A percentile compares a stretch with the other conserved stretches of the same genome.
phyloP scores from a whole-genome alignment of 2,329 filamentous ascomycete genomes.

The Tolypocladium pustulatum region DNA sequence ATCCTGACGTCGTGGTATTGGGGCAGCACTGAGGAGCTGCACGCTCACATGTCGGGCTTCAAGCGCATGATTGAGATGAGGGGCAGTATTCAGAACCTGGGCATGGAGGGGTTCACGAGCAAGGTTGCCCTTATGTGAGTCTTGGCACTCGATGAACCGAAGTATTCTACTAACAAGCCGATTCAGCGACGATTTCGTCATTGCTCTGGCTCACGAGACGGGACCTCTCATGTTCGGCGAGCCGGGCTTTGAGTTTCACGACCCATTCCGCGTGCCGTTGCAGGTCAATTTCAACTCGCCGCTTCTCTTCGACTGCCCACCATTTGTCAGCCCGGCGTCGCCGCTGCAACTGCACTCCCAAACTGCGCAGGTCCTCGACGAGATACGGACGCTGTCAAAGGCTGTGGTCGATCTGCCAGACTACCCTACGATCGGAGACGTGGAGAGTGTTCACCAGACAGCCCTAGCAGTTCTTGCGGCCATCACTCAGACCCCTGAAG shows the following conservation, averaged over 20 bases:
- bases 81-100: constrained; percentile 34
- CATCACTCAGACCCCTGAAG: constrained; percentile 22
- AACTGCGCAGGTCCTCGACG: constrained; percentile 39
- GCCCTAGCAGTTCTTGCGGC: constrained; percentile 29
- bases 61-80: constrained; percentile 35
- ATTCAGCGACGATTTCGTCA: constrained; percentile 32
- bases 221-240: constrained; percentile 29
- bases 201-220: constrained; percentile 36
- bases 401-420: constrained; percentile 29
- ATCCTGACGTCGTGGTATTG: constrained; percentile 44
- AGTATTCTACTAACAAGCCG: neutral
- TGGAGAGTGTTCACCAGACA: constrained; percentile 26
- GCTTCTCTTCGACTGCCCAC: constrained; percentile 28
- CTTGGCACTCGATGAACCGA: neutral
- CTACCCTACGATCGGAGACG: constrained; percentile 21
- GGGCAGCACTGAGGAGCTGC: constrained; percentile 33
- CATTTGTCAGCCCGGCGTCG: constrained; percentile 30
- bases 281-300: constrained; percentile 37
- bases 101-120: constrained; percentile 33
- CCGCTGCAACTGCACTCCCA: constrained; percentile 32
- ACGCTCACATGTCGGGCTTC: constrained; percentile 35
- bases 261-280: constrained; percentile 26
- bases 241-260: constrained; percentile 29
- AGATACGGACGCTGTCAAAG: constrained; percentile 36
- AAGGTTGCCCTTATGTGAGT: constrained; percentile 39